A percentile compares a stretch with the other conserved stretches of the same genome.
Conservation (phyloP, 2,329 filamentous ascomycete species). For the Chaetomium sp. region DNA sequence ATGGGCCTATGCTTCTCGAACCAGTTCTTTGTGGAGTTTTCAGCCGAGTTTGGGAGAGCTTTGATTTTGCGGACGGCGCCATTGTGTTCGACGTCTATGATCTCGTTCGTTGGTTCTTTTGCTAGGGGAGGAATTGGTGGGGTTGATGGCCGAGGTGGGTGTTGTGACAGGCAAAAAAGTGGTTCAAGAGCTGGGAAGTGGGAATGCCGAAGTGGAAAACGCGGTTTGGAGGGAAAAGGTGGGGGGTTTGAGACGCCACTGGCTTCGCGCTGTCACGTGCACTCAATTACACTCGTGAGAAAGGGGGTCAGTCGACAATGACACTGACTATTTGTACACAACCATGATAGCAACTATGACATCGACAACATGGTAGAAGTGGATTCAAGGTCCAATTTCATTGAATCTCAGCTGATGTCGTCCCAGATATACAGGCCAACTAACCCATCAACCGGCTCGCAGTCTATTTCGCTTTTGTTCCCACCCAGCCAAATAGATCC, state of each 20-base stretch:
- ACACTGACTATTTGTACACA: too few relatives aligned
- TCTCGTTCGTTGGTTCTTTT: background rate
- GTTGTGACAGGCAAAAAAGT: background rate
- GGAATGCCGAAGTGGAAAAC: background rate
- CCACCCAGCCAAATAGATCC: background rate
- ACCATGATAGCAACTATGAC: background rate
- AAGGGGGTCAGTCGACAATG: background rate
- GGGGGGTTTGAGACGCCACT: constrained; percentile 18
- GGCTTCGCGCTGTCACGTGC: constrained; percentile 27
- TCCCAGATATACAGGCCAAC: constrained; percentile 3
- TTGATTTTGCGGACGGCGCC: constrained; percentile 1
- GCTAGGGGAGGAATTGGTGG: background rate
- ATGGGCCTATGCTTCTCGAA: background rate
- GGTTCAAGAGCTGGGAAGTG: background rate
- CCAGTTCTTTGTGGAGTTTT: constrained; percentile 24
- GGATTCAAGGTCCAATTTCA: background rate
- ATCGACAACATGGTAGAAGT: background rate
- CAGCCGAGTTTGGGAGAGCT: constrained; percentile 17
- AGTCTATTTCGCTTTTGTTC: constrained; percentile 17
- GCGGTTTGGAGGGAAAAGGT: constrained; percentile 15
- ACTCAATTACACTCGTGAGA: background rate
- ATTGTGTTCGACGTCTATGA: background rate
- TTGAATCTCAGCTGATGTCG: background rate
- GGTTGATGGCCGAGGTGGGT: background rate
- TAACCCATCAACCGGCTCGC: background rate